Evolutionary conservation across 192 early-diverging fungal species (phyloP), one percentile per base, ranked within the genome.

Genomic region (Chytriomyces sp.): DNA sequence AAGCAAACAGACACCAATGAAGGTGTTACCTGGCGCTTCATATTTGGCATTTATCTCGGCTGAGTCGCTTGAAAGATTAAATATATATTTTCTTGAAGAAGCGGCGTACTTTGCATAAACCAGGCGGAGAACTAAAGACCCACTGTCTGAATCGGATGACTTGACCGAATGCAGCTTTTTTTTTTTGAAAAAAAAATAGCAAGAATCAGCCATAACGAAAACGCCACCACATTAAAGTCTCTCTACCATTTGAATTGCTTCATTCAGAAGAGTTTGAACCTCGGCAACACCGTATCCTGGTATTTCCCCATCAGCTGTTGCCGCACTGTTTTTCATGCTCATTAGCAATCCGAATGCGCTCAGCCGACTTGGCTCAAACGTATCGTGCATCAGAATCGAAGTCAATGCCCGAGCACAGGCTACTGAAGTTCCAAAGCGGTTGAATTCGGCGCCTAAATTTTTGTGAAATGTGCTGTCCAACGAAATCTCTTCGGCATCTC

Each of bases 81-180:
- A 50, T 1, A 8, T 16, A 45, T 23, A n/a, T n/a, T 43, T 18
- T 23, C 23, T 78, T 23, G 13, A 13, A 20, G 78, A 77, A 10
- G 86, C 69, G 6, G 94, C 91, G 82, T 93, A 95, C 71, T 93
- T 94, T 45, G 85, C 83, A 84, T 94, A 95, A 24, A 95, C 77
- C 79, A 92, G 85, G 23, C 92, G 87, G 48, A 95, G 83, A 11
- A 95, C 81, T 77, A 92, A 86, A n/a, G 93, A 92, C 45, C 93
- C 95, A 74, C 90, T 89, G 62, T 94, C 93, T 78, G 93, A 92
- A 79, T 97, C 93, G 18, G 90, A 88, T 11, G 93, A n/a, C 62
- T 63, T 61, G 26, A 73, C 71, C 53, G 71, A 73, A 45, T 44
- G 47, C 35, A 73, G 45, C 71, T 73, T 35, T 35, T 35, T 35